Evolutionary conservation across 2,329 filamentous ascomycete genomes (phyloP), one percentile per base, ranked within the genome.

Genomic region (Fusarium incarnatum): DNA sequence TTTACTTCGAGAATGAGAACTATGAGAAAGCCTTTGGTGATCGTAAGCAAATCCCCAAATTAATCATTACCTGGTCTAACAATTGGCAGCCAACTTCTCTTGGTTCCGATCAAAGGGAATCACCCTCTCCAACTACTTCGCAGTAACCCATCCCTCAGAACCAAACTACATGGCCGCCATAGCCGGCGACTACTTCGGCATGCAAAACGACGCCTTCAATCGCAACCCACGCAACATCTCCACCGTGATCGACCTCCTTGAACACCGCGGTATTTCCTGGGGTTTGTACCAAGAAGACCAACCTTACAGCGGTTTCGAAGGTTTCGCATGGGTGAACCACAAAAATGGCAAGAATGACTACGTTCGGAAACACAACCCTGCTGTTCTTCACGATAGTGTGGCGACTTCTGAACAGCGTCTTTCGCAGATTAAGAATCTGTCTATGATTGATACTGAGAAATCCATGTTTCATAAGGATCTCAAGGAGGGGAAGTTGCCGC

Each of bases 1-100:
- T 94, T 77, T 94, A 91, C 91, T 84, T 94, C 47, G 92, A 94
- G 82, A 94, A 94, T 77, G 92, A 89, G 48, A 86, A 89, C 78
- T 94, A 87, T 68, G 84, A 88, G 46, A 86, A 89, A 73, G 89
- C 91, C 4, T 83, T 84, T 44, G 86, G 84, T 6, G 90, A 94
- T 76, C 84, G 86, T 87, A 72, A 75, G 22, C 22, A 22, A 22
- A 22, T 22, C 22, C 22, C 22, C 22, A 22, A 22, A 5, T 22
- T 22, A 5, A 5, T 22, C 22, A 5, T 5, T 22, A 22, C 1
- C 3, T 10, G 6, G 3, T 8, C 45, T 58, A 22, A 46, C 25
- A n/a, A 16, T 3, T 18, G 1, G 0, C 20, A 78, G 76, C 71
- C 61, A 76, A 73, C 62, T 71, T 77, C 41, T 52, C 70, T 5